phyloP scores from a whole-genome alignment of 495 filamentous ascomycete species.

The Astrothelium macrocarpum region DNA sequence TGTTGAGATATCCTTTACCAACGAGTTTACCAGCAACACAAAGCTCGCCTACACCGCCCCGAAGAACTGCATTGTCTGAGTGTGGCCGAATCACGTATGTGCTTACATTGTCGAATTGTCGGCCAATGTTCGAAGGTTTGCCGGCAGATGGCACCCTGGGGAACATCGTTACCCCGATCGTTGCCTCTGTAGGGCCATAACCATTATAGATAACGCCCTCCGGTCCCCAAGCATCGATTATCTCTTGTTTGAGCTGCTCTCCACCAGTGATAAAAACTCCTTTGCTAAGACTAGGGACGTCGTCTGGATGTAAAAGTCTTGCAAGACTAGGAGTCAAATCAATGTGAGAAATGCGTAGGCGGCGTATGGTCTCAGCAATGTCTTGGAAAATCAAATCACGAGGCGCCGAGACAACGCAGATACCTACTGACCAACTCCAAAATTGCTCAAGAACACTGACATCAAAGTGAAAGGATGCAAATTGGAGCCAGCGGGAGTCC shows the following conservation, averaged over 20 bases:
- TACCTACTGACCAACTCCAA: slow-evolving; percentile 81
- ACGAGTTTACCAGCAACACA: slow-evolving; percentile 81
- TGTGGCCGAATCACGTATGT: slow-evolving; percentile 66
- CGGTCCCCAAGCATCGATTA: slow-evolving; percentile 59
- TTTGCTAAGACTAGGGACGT: slow-evolving; percentile 55
- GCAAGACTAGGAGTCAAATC: slow-evolving; percentile 69
- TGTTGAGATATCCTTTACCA: slow-evolving; percentile 77
- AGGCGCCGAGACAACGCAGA: slow-evolving; percentile 66
- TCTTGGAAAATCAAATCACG: slow-evolving; percentile 72
- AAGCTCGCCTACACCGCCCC: slow-evolving; percentile 77
- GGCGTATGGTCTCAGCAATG: slow-evolving; percentile 56
- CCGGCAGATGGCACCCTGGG: slow-evolving; percentile 59
- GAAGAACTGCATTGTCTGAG: slow-evolving; percentile 57
- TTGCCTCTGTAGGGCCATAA: slow-evolving; percentile 81
- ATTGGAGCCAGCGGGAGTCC: slow-evolving; percentile 70
- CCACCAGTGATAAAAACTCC: slow-evolving; percentile 73
- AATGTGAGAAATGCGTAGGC: slow-evolving; percentile 72
- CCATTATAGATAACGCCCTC: slow-evolving; percentile 60
- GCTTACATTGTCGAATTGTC: slow-evolving; percentile 71
- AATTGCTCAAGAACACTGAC: slow-evolving; percentile 82
- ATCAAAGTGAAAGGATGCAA: slow-evolving; percentile 83
- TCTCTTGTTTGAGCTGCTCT: slow-evolving; percentile 62
- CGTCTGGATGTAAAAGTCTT: slow-evolving; percentile 48
- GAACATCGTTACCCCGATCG: slow-evolving; percentile 78
- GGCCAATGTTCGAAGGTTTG: slow-evolving; percentile 75